Base-by-base conservation (phyloP, 1,284 basidiomycete genomes). In the Sanghuangporus weigelae region DNA sequence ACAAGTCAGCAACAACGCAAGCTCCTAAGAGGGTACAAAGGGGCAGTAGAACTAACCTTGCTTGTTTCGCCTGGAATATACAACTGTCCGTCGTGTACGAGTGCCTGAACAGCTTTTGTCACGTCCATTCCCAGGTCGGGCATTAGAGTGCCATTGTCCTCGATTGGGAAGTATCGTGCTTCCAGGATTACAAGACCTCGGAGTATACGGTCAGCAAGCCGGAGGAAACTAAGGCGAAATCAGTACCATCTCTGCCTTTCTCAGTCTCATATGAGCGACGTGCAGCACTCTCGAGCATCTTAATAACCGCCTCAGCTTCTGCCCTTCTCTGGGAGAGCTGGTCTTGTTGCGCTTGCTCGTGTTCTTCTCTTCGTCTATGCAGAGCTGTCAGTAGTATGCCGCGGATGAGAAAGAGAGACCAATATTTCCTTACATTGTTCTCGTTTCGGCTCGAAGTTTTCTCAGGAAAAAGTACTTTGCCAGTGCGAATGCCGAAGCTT, bases 51-150 rank as follows among this genome's bases (percentile, higher is more conserved):
- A 61, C 73, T 56, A 58, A 77, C 73, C 70, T 84, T 85, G 16
- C 76, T 73, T 56, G 81, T 69, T 2, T 78, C 79, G 12, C 78
- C 77, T 0, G 84, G 83, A 38, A 85, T 80, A 63, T 77, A 73
- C 21, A 85, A 71, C 65, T 80, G 78, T 8, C 78, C 75, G 67
- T 89, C 83, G 67, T 84, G 82, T 53, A 96, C 90, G 16, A 96
- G 79, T 26, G 92, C 87, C 77, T 96, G 94, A 35, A 96, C 71
- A 3, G 95, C 84, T 38, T 91, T 78, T 19, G 87, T 90, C 44
- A 95, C 92, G 73, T 95, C 87, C 67, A 93, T 81, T 53, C 80
- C 76, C 31, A 90, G 77, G 59, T 83, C 83, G 62, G 77, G 73
- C 31, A 71, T 71, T 4, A 78, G 76, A 63, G 78, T 79, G 58